Evolutionary conservation across 2,329 filamentous ascomycete species (phyloP).

Genomic region (Colletotrichum ledebouriae): DNA sequence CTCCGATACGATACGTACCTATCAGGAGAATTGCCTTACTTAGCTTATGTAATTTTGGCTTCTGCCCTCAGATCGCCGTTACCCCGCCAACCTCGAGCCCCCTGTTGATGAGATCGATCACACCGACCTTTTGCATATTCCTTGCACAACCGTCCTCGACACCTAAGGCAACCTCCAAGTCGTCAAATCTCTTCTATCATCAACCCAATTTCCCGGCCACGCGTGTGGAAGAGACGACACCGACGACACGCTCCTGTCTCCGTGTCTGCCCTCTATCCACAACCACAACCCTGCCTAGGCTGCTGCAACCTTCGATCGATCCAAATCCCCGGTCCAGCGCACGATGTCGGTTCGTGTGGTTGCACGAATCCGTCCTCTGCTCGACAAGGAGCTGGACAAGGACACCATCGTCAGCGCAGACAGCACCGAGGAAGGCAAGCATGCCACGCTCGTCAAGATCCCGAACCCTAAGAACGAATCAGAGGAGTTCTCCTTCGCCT

Average conservation of each 20-base stretch:
- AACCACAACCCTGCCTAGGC: conserved; percentile 5
- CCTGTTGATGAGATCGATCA: conserved; percentile 33
- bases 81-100: conserved; percentile 28
- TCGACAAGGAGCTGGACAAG: conserved; percentile 86
- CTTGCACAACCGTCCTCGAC: conserved; percentile 30
- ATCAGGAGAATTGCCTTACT: no score
- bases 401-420: conserved; percentile 86
- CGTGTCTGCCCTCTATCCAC: neutral
- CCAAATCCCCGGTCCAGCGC: conserved; percentile 30
- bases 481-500: conserved; percentile 94
- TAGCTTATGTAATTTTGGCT: no score
- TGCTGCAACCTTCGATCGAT: conserved; percentile 5
- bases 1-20: no score
- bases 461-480: conserved; percentile 93
- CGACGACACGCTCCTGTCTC: conserved; percentile 1
- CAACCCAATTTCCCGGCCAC: conserved; percentile 19
- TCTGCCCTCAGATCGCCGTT: conserved; percentile 2
- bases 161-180: conserved; percentile 26
- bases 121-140: conserved; percentile 17
- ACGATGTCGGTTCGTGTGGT: conserved; percentile 84
- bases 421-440: conserved; percentile 70
- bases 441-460: conserved; percentile 82
- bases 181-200: conserved; percentile 30
- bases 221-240: conserved; percentile 20
- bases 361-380: conserved; percentile 88